Percentiles rank a stretch among this genome's conserved stretches.
Conservation (phyloP, 345 rosid genomes). For the Triadica sebifera region DNA sequence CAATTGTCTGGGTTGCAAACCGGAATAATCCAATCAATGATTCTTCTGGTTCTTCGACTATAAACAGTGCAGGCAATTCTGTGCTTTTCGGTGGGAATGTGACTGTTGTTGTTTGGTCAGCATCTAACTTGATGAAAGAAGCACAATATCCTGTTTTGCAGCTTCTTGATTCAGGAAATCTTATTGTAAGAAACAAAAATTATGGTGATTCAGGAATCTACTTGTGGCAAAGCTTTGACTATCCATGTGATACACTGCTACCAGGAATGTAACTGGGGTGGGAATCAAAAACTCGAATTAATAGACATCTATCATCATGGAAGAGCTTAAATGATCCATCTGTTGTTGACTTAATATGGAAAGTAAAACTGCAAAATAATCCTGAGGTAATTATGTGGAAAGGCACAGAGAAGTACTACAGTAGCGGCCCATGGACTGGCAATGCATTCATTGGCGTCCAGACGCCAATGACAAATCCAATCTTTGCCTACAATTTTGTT, state of each 20-base stretch:
- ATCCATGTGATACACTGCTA: neutral
- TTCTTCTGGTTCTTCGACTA: neutral
- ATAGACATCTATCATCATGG: neutral
- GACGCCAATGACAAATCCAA: neutral
- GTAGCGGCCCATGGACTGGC: constrained; percentile 19
- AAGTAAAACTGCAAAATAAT: neutral
- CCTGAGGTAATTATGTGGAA: constrained; percentile 12
- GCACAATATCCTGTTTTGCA: neutral
- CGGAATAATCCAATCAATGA: too few species aligned
- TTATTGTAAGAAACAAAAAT: too few species aligned
- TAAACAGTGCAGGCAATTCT: constrained; percentile 3
- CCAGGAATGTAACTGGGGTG: constrained; percentile 3
- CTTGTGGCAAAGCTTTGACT: too few species aligned
- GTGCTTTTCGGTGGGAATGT: neutral
- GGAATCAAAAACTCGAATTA: neutral
- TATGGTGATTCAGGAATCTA: too few species aligned
- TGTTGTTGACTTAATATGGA: constrained; percentile 2
- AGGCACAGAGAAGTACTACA: neutral
- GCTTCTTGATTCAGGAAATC: too few species aligned
- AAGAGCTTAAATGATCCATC: constrained; percentile 16
- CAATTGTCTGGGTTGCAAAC: too few species aligned
- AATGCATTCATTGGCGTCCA: neutral
- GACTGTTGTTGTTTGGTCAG: constrained; percentile 11
- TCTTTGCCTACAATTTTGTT: neutral
- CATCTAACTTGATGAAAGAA: neutral